These are phyloP conservation scores for Tolypocladium tundrense DNA, from an alignment of 2,329 filamentous ascomycete genomes.

Conservation along the genomic window DNA sequence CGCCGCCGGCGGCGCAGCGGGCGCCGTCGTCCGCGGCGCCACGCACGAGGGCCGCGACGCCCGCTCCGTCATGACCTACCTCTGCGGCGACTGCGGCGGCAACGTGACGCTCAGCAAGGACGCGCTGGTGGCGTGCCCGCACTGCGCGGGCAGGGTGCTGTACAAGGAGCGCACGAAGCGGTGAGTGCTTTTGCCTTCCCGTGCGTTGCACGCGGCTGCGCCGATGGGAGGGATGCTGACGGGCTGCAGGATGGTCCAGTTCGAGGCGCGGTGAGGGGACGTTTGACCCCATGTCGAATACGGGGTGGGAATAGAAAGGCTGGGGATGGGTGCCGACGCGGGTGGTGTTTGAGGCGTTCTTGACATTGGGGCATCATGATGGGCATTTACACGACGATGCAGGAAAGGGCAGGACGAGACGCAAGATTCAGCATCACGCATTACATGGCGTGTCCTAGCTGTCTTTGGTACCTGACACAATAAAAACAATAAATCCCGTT, in stretches of 20 bases:
- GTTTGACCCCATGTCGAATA: neutral
- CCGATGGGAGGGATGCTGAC: neutral
- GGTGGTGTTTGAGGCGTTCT: neutral
- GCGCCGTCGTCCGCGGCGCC: constrained; percentile 28
- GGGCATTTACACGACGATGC: neutral
- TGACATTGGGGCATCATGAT: neutral
- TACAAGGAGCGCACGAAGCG: constrained; percentile 98
- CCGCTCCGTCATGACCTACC: constrained; percentile 26
- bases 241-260: constrained; percentile 79
- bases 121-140: constrained; percentile 37
- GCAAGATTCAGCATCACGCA: neutral
- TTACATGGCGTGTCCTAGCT: neutral
- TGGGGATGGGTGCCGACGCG: neutral
- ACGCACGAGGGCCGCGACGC: constrained; percentile 27
- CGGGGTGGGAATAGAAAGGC: neutral
- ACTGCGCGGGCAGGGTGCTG: constrained; percentile 84
- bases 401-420: neutral
- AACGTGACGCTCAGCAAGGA: constrained; percentile 30
- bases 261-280: constrained; percentile 66
- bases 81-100: constrained; percentile 34
- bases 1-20: constrained; percentile 14
- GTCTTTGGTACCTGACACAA: neutral
- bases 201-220: neutral
- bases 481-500: neutral
- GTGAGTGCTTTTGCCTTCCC: constrained; percentile 40